Evolutionary conservation across 23 red algal species (phyloP), one percentile per base, ranked within the genome.

Genomic region (Cyanidium caldarium): DNA sequence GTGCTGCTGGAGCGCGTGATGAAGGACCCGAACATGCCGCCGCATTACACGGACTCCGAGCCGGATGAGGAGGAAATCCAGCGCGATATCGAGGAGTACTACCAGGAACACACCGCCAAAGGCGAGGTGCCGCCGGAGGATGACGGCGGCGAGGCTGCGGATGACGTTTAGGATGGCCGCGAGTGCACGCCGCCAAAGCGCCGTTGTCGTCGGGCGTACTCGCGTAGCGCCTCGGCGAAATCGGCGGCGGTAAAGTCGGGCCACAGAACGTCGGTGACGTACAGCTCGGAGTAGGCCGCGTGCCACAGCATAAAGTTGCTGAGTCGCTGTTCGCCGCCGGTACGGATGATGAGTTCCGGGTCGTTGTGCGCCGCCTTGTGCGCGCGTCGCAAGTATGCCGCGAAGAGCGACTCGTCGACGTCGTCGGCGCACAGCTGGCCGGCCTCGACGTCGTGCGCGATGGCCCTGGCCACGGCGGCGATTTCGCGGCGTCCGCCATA

Each of bases 301-400:
- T 75, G 70, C 70, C 70, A 75, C 19, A 75, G 58, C 42, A 75
- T 45, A 58, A 75, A 75, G n/a, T 75, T 75, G n/a, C 45, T 61
- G 13, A 75, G 58, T 1, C 70, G 37, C 44, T 38, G 46, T 25
- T 75, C 70, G 39, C 70, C 70, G 20, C 38, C 70, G n/a, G 70
- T 75, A 2, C 70, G 70, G 43, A 75, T 75, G 45, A 75, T 35
- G 12, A 75, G 38, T 10, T 75, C 70, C 35, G 70, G 70, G 25
- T 75, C 70, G 39, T 34, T 17, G 2, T 40, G 36, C 19, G 19
- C 51, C 7, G 31, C 31, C 7, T 28, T 46, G 28, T 34, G 38
- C 40, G 36, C 38, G 37, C 44, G 1, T 46, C 37, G 40, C 10
- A 75, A 38, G n/a, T 75, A 75, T 34, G 46, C 12, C 3, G 10